Evolutionary conservation across 139 green algal species (phyloP), one percentile per base, ranked within the genome.

Genomic region (Yamagishiella unicocca): DNA sequence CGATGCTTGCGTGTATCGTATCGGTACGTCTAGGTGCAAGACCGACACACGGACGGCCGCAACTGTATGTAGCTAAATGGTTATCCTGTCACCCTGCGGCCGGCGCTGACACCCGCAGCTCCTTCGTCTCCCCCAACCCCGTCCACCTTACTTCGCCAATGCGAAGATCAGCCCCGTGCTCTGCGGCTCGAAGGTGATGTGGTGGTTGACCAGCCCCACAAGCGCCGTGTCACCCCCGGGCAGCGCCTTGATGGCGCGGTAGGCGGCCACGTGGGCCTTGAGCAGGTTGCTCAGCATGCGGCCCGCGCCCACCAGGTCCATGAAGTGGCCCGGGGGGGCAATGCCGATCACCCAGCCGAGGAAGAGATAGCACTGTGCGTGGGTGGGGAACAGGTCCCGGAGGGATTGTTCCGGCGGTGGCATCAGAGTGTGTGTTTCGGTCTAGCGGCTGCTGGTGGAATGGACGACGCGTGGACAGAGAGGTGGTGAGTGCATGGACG

Each of bases 311-410:
- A 87, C 54, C 19, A 89, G 76, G 31, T 90, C 58, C 33, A 93
- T 75, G 10, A 96, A 83, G 35, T 92, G 90, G 73, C 92, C 93
- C 24, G 96, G 96, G 0, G 95, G 93, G 78, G 95, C 93, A 35
- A 89, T 89, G 81, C 95, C 96, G 35, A 94, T 91, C n/a, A 98
- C 88, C 66, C 82, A 96, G 33, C 92, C 93, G 50, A 95, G 94
- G 87, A 98, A 94, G 45, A 87, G 75, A 33, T 82, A 88, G 83
- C 87, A 92, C 88, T 92, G 85, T 2, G 45, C 31, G 29, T 38
- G 14, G 19, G 17, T 25, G 38, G 72, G 14, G 38, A 9, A 31
- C 14, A 61, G 72, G 37, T n/a, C n/a, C n/a, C n/a, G n/a, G n/a
- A n/a, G n/a, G n/a, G n/a, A n/a, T n/a, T n/a, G n/a, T n/a, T n/a